Conservation (phyloP, 2,329 filamentous ascomycete species). For the Paraphoma chrysanthemicola region DNA sequence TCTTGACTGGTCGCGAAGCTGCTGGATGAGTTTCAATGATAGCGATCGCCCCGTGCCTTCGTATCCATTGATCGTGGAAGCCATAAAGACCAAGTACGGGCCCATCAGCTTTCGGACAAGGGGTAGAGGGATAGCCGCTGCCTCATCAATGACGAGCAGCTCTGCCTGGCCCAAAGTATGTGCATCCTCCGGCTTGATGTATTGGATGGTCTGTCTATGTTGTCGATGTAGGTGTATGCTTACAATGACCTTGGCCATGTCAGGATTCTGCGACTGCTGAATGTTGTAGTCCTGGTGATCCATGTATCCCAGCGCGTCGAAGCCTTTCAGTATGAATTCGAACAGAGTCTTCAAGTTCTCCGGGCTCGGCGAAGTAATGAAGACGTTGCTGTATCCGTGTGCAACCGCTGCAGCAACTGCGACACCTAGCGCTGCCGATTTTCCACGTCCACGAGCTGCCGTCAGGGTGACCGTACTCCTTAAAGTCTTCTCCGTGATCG, state of each 20-base stretch:
- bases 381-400: constrained; percentile 98
- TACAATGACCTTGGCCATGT: constrained; percentile 99
- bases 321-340: constrained; percentile 98
- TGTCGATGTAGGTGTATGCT: constrained; percentile 94
- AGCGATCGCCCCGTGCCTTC: constrained; percentile 95
- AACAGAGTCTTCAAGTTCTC: constrained; percentile 99
- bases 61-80: constrained; percentile 98
- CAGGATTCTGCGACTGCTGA: constrained; percentile 95
- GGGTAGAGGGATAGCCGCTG: constrained; percentile 92
- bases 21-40: constrained; percentile 95
- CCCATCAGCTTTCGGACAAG: constrained; percentile 94
- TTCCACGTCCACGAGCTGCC: constrained; percentile 91
- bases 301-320: constrained; percentile 90
- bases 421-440: constrained; percentile 94
- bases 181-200: constrained; percentile 94
- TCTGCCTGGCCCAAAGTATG: constrained; percentile 96
- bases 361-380: constrained; percentile 96
- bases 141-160: constrained; percentile 94
- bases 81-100: constrained; percentile 98
- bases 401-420: constrained; percentile 93
- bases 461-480: constrained; percentile 93
- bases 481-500: constrained; percentile 94
- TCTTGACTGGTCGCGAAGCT: constrained; percentile 90
- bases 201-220: constrained; percentile 97
- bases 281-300: constrained; percentile 98